Base-by-base conservation (phyloP, 108 stramenopile genomes). In the Asterionellopsis glacialis region DNA sequence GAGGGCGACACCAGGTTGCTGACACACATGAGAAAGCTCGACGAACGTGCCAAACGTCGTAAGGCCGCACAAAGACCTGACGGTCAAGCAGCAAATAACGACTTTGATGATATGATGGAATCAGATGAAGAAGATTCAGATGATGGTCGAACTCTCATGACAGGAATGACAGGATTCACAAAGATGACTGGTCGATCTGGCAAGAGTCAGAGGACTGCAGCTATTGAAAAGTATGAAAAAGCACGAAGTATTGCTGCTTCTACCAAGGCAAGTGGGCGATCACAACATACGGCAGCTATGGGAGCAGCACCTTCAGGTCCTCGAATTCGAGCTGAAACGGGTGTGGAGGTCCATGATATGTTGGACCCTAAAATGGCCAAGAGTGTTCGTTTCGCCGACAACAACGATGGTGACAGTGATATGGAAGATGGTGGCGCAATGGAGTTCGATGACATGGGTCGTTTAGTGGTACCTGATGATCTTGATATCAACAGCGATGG, bases 61-160 rank as follows among this genome's bases (percentile, higher is more conserved):
- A 84, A 83, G 59, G 78, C 68, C 12, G 65, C 67, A 14, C 63
- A 68, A 15, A 41, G 70, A 25, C 63, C 71, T 45, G 80, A 79
- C 59, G 73, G 68, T 1, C 59, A 45, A 14, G 48, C 60, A 44
- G 65, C 39, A 39, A 50, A 41, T 10, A 57, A 55, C 45, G 62
- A 73, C 47, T 84, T 88, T 55, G 87, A 90, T 21, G 76, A 85
- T 49, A 75, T 91, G 82, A 71, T 91, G 73, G 84, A 83, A 26
- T 87, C 86, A 9, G 89, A 94, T 51, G 92, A 94, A 68, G 87
- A 87, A 44, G 92, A 90, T 68, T 88, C 86, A 13, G 89, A 94
- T 62, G 88, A 84, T 70, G 92, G 88, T 5, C 59, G 64, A 18
- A 93, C 87, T 18, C 75, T 88, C 21, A 75, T 77, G 76, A 83